Evolutionary conservation across 768 basidiomycete genomes (phyloP).

Genomic region (Mycena indigotica): DNA sequence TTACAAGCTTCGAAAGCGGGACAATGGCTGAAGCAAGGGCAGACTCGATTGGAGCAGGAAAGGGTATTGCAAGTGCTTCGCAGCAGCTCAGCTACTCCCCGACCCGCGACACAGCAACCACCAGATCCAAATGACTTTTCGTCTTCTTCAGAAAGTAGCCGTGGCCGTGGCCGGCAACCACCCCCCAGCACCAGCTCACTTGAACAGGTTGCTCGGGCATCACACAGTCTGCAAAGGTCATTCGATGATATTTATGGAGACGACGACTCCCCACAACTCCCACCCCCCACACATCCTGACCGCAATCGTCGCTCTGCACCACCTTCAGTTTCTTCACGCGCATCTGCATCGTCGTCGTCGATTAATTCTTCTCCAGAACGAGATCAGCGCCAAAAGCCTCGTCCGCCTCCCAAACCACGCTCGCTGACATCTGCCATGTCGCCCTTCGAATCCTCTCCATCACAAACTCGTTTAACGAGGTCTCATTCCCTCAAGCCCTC

Average conservation of each 20-base stretch:
- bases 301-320: constrained; percentile 36
- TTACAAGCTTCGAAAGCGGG: constrained; percentile 74
- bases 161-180: constrained; percentile 31
- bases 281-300: constrained; percentile 60
- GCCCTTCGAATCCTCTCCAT: constrained; percentile 12
- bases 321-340: constrained; percentile 12
- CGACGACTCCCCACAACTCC: constrained; percentile 33
- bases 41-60: constrained; percentile 68
- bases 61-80: constrained; percentile 72
- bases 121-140: constrained; percentile 11
- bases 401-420: constrained; percentile 21
- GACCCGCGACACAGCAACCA: constrained; percentile 8
- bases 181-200: constrained; percentile 46
- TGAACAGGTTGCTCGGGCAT: constrained; percentile 49
- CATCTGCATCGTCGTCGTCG: constrained; percentile 13
- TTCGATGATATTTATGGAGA: constrained; percentile 18
- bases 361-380: constrained; percentile 11
- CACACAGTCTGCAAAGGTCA: constrained; percentile 13
- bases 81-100: constrained; percentile 45
- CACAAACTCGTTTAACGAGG: constrained; percentile 17
- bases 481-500: constrained; percentile 18
- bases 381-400: constrained; percentile 9
- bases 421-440: constrained; percentile 13
- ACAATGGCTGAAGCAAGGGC: constrained; percentile 68
- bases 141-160: constrained; percentile 18